These are phyloP conservation scores for Xylariaceae sp. DNA, from an alignment of 2,329 filamentous ascomycete genomes.

Conservation along the genomic window DNA sequence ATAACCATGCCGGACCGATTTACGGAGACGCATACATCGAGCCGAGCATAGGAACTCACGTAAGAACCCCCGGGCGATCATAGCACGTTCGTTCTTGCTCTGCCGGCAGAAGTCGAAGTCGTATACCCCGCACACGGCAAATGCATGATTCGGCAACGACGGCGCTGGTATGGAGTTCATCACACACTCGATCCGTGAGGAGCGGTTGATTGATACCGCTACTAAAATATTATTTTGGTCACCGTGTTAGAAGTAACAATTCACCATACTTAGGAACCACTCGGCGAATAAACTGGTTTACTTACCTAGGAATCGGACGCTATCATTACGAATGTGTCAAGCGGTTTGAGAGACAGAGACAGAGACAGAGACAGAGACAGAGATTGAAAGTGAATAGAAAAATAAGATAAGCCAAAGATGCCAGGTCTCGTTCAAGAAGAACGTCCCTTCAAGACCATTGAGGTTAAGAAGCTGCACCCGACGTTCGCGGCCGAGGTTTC, in stretches of 20 bases:
- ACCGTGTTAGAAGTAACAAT: too few species aligned
- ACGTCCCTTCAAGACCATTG: conserved; percentile 36
- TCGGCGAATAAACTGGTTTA: too few species aligned
- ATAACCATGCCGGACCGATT: too few species aligned
- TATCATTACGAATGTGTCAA: too few species aligned
- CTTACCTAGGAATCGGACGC: too few species aligned
- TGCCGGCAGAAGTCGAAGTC: conserved; percentile 5
- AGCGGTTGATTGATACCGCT: too few species aligned
- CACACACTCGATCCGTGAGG: background rate
- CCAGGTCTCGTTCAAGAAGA: conserved; percentile 40
- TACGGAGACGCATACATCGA: background rate
- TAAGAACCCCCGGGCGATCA: too few species aligned
- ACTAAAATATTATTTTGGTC: too few species aligned
- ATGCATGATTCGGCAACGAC: conserved; percentile 7
- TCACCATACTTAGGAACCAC: too few species aligned
- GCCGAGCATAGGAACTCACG: background rate
- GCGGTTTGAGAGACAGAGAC: background rate
- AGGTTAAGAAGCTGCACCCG: conserved; percentile 38
- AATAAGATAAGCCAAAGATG: conserved; percentile 31
- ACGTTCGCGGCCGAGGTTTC: conserved; percentile 43
- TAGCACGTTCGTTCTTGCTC: background rate
- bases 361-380: background rate
- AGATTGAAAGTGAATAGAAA: background rate
- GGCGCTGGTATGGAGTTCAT: background rate
- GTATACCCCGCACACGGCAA: conserved; percentile 26